phyloP scores from a whole-genome alignment of 1,284 basidiomycete genomes.

The Pascua sp. region DNA sequence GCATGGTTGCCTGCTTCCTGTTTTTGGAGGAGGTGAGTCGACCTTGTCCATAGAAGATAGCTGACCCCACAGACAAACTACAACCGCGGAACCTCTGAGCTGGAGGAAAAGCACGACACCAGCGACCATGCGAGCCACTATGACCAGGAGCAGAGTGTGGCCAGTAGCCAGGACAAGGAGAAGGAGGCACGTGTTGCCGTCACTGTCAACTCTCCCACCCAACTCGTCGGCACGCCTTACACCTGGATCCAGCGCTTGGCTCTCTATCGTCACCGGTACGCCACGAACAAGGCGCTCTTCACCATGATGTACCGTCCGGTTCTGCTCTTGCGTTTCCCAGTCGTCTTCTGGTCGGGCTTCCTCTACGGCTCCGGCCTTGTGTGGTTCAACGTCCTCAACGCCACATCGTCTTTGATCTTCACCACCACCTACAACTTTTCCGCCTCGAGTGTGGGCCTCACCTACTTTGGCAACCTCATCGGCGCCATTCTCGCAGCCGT shows the following conservation, averaged over 20 bases:
- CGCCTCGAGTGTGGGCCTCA: conserved; percentile 21
- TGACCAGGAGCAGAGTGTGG: not conserved
- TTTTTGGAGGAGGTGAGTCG: conserved; percentile 23
- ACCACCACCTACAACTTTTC: conserved; percentile 12
- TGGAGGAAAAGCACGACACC: conserved; percentile 4
- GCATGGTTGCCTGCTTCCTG: conserved; percentile 13
- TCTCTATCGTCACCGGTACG: conserved; percentile 12
- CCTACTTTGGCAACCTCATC: conserved; percentile 22
- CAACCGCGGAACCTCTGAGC: conserved; percentile 18
- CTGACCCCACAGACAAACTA: conserved; percentile 18
- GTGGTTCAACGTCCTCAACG: conserved; percentile 29
- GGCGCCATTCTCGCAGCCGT: conserved; percentile 18
- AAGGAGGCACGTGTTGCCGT: not conserved
- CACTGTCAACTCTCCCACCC: not conserved
- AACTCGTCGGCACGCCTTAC: conserved; percentile 5
- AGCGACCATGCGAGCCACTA: not conserved
- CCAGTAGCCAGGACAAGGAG: not conserved
- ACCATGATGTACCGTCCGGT: conserved; percentile 19
- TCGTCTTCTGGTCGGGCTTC: conserved; percentile 21
- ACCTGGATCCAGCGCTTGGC: conserved; percentile 5
- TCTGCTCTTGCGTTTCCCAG: conserved; percentile 16
- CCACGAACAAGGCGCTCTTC: conserved; percentile 4
- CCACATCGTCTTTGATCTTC: conserved; percentile 17
- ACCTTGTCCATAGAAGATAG: too few relatives aligned
- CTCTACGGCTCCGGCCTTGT: conserved; percentile 19